Conservation (phyloP, 1,139 yeast genomes). For the Suhomyces coccinellae region DNA sequence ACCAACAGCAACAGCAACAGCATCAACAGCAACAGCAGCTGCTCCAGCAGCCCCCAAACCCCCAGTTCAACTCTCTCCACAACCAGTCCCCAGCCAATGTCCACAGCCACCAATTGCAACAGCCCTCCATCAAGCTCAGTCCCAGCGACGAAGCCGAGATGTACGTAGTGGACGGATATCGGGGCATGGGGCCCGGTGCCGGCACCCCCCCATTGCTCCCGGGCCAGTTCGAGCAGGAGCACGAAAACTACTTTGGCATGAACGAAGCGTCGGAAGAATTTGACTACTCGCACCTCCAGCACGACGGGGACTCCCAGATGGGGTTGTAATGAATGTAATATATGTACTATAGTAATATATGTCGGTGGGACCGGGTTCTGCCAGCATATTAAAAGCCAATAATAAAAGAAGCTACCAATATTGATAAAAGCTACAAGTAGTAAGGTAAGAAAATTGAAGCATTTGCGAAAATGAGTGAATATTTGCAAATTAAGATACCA, state of each 20-base stretch:
- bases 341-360: conserved; percentile 7
- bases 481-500: too few relatives aligned
- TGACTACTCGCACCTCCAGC: conserved; percentile 10
- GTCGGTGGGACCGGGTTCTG: neutral
- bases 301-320: conserved; percentile 11
- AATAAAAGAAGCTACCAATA: too few relatives aligned
- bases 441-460: too few relatives aligned
- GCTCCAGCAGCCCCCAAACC: neutral
- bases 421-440: too few relatives aligned
- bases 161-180: conserved; percentile 44
- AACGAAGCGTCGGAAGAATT: conserved; percentile 13
- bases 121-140: conserved; percentile 25
- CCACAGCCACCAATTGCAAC: neutral
- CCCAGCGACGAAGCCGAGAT: conserved; percentile 44
- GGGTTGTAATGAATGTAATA: conserved; percentile 8
- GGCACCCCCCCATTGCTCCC: conserved; percentile 16
- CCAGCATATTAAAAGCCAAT: neutral
- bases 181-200: conserved; percentile 14
- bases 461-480: too few relatives aligned
- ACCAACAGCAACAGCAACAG: neutral
- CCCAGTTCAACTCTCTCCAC: neutral
- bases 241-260: conserved; percentile 44
- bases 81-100: neutral
- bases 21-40: conserved; percentile 1
- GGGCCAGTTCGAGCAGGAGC: conserved; percentile 31